Evolutionary conservation across 2,329 filamentous ascomycete species (phyloP).

Genomic region (Cytospora schulzeri): DNA sequence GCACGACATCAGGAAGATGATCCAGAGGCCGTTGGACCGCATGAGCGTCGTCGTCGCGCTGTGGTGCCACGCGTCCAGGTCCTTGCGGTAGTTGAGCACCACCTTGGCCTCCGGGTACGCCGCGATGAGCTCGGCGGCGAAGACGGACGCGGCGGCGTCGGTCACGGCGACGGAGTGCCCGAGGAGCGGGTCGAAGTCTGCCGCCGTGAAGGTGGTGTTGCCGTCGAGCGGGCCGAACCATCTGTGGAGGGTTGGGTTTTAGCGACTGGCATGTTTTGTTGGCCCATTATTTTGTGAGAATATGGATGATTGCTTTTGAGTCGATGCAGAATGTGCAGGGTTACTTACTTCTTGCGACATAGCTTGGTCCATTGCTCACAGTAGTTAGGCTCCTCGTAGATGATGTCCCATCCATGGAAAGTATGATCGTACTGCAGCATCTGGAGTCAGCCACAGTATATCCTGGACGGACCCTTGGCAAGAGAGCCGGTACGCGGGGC

Average conservation of each 20-base stretch:
- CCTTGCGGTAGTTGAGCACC: conserved; percentile 42
- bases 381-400: conserved; percentile 35
- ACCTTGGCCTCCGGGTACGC: conserved; percentile 53
- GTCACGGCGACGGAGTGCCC: conserved; percentile 41
- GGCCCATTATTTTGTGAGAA: neutral
- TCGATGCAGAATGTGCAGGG: neutral
- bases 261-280: neutral
- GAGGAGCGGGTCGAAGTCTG: conserved; percentile 36
- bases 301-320: neutral
- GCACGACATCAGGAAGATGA: conserved; percentile 34
- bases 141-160: conserved; percentile 42
- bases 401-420: conserved; percentile 40
- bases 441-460: neutral
- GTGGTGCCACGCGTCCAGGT: conserved; percentile 43
- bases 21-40: conserved; percentile 32
- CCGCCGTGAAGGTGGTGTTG: conserved; percentile 28
- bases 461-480: neutral
- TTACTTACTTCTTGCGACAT: conserved; percentile 31
- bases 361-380: conserved; percentile 33
- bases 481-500: neutral
- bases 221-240: conserved; percentile 30
- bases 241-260: neutral
- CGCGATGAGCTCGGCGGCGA: conserved; percentile 47
- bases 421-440: conserved; percentile 36
- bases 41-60: conserved; percentile 36